Evolutionary conservation across 352 stramenopile genomes (phyloP), one percentile per base, ranked within the genome.

Genomic region (Pythium sukuiense): DNA sequence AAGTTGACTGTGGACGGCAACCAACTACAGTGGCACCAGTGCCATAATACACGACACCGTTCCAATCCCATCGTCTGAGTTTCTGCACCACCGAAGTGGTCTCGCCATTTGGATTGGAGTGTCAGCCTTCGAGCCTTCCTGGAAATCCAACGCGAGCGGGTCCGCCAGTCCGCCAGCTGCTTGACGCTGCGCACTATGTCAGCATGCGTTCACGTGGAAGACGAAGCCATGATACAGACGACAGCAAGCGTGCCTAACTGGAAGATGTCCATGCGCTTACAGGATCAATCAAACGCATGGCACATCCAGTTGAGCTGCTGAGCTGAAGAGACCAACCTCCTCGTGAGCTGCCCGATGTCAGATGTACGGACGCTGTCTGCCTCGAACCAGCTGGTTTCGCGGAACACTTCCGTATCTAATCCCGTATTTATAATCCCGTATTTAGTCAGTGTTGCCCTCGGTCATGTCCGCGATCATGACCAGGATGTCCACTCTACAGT

Each of bases 111-210:
- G 46, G 32, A 53, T n/a, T 53, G 46, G 46, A 53, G 32, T 53
- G 46, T 7, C 20, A 24, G 20, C 0, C 20, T 24, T 24, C 20
- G 20, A 24, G 20, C 20, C 9, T 26, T 18, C 48, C 13, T n/a
- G 59, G 59, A 53, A 65, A 65, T 65, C 59, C 59, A 59, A 18
- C 49, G 27, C 49, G 59, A 65, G 59, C 59, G 59, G 59, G 59
- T 53, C 46, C 24, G 20, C 46, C 46, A 53, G 59, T 53, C 46
- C 24, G 20, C 46, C 46, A 53, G 46, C 46, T 53, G 46, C 13
- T 13, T 24, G 39, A 24, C 18, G 14, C 39, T 24, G 18, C 37
- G 20, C 20, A 24, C 39, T 24, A 13, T n/a, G 24, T 48, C 39
- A 48, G 39, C 3, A 20, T 4, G 39, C 6, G 13, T 16, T 24